Evolutionary conservation across 345 rosid genomes (phyloP).

Genomic region (Salix suchowensis): DNA sequence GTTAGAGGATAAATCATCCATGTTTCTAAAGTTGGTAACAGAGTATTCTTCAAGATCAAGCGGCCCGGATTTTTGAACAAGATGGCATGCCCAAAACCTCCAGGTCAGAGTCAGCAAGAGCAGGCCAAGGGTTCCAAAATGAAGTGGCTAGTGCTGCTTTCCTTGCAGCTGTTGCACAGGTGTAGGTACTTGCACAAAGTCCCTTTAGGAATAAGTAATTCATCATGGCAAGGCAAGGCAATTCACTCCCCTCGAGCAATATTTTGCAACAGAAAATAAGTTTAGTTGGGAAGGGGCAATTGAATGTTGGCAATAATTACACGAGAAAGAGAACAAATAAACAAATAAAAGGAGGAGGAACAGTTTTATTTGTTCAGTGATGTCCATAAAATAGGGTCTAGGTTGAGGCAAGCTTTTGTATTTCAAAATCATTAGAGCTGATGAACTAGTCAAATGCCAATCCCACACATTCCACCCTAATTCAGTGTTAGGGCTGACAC

Average conservation of each 20-base stretch:
- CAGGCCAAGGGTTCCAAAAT: neutral
- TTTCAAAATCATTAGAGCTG: constrained; percentile 21
- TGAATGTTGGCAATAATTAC: neutral
- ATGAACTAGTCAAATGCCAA: constrained; percentile 13
- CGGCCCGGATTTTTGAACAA: constrained; percentile 73
- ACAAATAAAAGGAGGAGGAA: neutral
- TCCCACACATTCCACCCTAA: constrained; percentile 6
- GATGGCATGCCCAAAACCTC: constrained; percentile 23
- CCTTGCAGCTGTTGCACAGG: constrained; percentile 10
- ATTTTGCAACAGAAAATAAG: constrained; percentile 15
- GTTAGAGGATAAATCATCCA: constrained; percentile 86
- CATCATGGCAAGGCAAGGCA: constrained; percentile 3
- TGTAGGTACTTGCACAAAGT: constrained; percentile 6
- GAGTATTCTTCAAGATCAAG: constrained; percentile 93
- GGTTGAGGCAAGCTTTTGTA: constrained; percentile 13
- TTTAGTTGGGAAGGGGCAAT: neutral
- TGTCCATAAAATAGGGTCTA: constrained; percentile 30
- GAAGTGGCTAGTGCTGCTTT: constrained; percentile 18
- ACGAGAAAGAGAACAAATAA: neutral
- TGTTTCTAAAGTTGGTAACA: constrained; percentile 84
- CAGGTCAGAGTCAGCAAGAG: constrained; percentile 14
- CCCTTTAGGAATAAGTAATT: constrained; percentile 10
- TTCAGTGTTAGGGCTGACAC: constrained; percentile 8
- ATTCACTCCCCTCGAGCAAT: constrained; percentile 8
- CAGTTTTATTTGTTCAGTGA: constrained; percentile 19